Percentiles rank a stretch among this genome's conserved stretches.
Evolutionary conservation across 331 rosid genomes (phyloP).

Genomic region (Rhamnella rubrinervis): DNA sequence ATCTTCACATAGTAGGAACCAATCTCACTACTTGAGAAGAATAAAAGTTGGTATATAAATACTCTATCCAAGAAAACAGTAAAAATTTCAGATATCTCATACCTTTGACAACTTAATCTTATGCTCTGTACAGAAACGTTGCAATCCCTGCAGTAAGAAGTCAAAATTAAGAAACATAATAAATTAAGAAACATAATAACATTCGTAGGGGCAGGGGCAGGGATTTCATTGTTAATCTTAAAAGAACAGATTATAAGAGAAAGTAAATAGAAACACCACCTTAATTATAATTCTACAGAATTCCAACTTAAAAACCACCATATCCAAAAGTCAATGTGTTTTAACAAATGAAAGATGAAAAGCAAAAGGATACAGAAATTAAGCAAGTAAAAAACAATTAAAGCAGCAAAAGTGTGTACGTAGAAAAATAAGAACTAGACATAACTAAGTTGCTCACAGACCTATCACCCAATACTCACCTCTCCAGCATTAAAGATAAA

Average conservation of each 20-base stretch:
- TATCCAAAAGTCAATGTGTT: no score
- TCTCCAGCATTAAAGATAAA: slow-evolving; percentile 88
- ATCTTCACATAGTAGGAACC: slow-evolving; percentile 1
- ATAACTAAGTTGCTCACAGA: background rate
- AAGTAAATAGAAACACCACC: background rate
- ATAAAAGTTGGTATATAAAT: background rate
- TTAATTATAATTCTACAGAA: slow-evolving; percentile 1
- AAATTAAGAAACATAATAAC: background rate
- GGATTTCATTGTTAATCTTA: background rate
- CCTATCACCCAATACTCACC: slow-evolving; percentile 32
- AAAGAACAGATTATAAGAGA: background rate
- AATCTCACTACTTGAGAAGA: slow-evolving; percentile 6
- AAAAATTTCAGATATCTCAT: slow-evolving; percentile 14
- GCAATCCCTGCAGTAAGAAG: slow-evolving; percentile 60
- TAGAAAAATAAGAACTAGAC: background rate
- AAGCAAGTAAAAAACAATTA: no score
- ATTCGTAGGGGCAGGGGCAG: background rate
- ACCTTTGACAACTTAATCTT: slow-evolving; percentile 82
- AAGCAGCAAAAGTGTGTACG: no score
- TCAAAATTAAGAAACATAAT: background rate
- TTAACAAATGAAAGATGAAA: no score
- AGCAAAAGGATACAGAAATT: no score
- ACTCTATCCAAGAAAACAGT: slow-evolving; percentile 8
- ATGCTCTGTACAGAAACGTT: slow-evolving; percentile 89
- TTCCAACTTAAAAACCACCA: no score